phyloP scores from a whole-genome alignment of 257 asterid genomes.

The Lantana camara region DNA sequence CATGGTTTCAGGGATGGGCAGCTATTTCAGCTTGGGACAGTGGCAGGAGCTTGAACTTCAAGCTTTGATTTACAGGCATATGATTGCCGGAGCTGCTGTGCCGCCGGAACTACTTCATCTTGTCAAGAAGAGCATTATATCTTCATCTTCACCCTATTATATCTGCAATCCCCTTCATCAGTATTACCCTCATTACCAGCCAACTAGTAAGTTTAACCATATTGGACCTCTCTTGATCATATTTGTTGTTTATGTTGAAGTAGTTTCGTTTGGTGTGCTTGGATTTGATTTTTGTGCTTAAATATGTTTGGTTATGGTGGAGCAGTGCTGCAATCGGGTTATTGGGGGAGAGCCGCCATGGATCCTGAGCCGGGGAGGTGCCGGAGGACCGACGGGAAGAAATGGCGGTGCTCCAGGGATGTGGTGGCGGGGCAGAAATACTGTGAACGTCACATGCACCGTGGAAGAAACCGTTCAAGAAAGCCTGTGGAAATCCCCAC shows the following conservation, averaged over 20 bases:
- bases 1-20: constrained; percentile 44
- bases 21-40: constrained; percentile 66
- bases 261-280: neutral
- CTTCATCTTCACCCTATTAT: constrained; percentile 47
- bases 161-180: constrained; percentile 43
- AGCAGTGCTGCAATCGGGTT: constrained; percentile 67
- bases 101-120: constrained; percentile 60
- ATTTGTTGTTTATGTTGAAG: neutral
- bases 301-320: neutral
- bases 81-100: constrained; percentile 66
- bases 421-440: constrained; percentile 70
- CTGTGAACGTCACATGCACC: constrained; percentile 77
- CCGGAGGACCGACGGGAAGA: constrained; percentile 76
- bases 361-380: constrained; percentile 84
- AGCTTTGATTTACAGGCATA: constrained; percentile 66
- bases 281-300: neutral
- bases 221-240: neutral
- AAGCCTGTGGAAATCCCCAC: constrained; percentile 89
- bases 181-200: constrained; percentile 46
- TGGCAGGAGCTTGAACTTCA: constrained; percentile 84
- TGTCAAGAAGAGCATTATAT: constrained; percentile 52
- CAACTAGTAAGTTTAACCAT: constrained; percentile 43
- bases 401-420: constrained; percentile 77
- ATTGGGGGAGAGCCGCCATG: constrained; percentile 75
- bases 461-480: constrained; percentile 88